Base-by-base conservation (phyloP, 192 early-diverging fungal species). In the Piromyces finnis region DNA sequence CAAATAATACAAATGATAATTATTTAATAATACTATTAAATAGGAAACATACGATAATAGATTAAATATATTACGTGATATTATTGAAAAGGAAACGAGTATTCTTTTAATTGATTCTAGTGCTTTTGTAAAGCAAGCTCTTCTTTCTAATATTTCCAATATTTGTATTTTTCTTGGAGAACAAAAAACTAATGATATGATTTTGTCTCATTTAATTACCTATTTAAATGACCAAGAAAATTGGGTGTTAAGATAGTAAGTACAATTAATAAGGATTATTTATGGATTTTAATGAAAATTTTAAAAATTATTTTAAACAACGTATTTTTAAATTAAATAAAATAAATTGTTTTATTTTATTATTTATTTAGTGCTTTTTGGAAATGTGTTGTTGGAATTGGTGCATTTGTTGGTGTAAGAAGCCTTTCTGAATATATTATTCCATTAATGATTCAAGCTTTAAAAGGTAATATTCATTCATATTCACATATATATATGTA, bases 281-380 rank as follows among this genome's bases (percentile, higher is more conserved):
- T n/a, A n/a, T n/a, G n/a, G n/a, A n/a, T n/a, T n/a, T n/a, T n/a
- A n/a, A n/a, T n/a, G n/a, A n/a, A n/a, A n/a, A n/a, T n/a, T n/a
- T n/a, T n/a, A n/a, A n/a, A n/a, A n/a, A n/a, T n/a, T n/a, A n/a
- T n/a, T n/a, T n/a, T n/a, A n/a, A n/a, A n/a, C n/a, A n/a, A n/a
- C n/a, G n/a, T n/a, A n/a, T n/a, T n/a, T n/a, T n/a, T n/a, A n/a
- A n/a, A n/a, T n/a, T n/a, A n/a, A n/a, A n/a, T n/a, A n/a, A n/a
- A n/a, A n/a, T n/a, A n/a, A n/a, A n/a, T n/a, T n/a, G n/a, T n/a
- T n/a, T n/a, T n/a, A n/a, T n/a, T n/a, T n/a, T n/a, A n/a, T n/a
- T n/a, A n/a, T n/a, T n/a, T n/a, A n/a, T n/a, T n/a, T 77, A 94
- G 96, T 32, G 94, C 96, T 6, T 99, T 99, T 81, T 97, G 95